These are phyloP conservation scores for Glomus cerebriforme DNA, from an alignment of 192 early-diverging fungal genomes.

Conservation along the genomic window DNA sequence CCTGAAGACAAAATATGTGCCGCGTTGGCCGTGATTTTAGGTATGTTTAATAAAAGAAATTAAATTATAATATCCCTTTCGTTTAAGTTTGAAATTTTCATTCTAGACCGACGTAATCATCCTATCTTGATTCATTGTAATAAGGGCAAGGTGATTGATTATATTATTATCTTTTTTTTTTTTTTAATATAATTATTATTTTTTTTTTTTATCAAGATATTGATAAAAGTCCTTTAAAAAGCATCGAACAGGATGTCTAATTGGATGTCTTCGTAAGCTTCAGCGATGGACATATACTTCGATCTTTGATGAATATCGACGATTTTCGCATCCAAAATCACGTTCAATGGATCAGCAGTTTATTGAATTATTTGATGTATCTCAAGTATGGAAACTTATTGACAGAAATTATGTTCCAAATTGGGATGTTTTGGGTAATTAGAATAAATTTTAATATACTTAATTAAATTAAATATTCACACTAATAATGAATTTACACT, in stretches of 20 bases:
- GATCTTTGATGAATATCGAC: constrained; percentile 97
- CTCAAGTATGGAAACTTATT: constrained; percentile 65
- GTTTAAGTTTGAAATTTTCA: constrained; percentile 40
- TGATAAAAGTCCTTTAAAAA: no score
- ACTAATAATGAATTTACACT: neutral
- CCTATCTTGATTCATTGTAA: constrained; percentile 96
- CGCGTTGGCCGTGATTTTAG: constrained; percentile 56
- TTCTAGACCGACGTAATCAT: constrained; percentile 69
- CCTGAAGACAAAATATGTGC: constrained; percentile 63
- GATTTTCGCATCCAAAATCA: constrained; percentile 85
- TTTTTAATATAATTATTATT: constrained; percentile 12
- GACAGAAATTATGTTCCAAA: constrained; percentile 60
- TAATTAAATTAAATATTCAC: neutral
- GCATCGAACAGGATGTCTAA: constrained; percentile 95
- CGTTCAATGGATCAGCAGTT: constrained; percentile 86
- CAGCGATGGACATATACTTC: constrained; percentile 93
- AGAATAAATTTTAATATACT: neutral
- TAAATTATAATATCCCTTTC: neutral
- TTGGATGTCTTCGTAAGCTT: constrained; percentile 92
- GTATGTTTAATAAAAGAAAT: constrained; percentile 20
- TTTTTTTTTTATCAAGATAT: no score
- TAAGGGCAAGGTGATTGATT: constrained; percentile 77
- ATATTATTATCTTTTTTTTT: constrained; percentile 25
- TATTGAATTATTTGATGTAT: constrained; percentile 77
- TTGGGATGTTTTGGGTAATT: constrained; percentile 63